Evolutionary conservation across 2,329 filamentous ascomycete genomes (phyloP), one percentile per base, ranked within the genome.

Genomic region (Hypoxylon sp.): DNA sequence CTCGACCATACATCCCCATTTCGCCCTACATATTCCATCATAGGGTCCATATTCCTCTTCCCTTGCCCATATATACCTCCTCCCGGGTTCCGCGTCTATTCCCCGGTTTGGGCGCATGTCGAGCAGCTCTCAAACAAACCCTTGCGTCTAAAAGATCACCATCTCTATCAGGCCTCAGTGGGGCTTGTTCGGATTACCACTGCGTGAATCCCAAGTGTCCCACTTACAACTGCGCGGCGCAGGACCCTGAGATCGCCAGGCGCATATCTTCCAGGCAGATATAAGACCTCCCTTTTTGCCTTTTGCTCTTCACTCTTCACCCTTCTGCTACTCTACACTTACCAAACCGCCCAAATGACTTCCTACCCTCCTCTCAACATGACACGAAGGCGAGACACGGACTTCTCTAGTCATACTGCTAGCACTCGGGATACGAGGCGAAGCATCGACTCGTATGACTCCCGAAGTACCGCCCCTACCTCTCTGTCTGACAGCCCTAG

Each of bases 391-490:
- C 75, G 80, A 67, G 75, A 77, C 64, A 76, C 73, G 64, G 70
- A 64, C 58, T 56, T 56, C 64, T 82, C 80, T 42, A 79, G 76
- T 65, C 78, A 79, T 72, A 78, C 78, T 57, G 78, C 81, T 64
- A 81, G 79, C 61, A 81, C 81, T 66, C 78, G 78, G 53, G 79
- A 79, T 66, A 84, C 82, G 13, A 79, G 78, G 57, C 78, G 78
- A 66, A 85, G 84, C 73, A 79, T 81, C 66, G 82, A 84, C 48
- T 84, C 83, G 17, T 83, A 83, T 67, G 79, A 80, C 55, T 85
- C 84, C 8, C 78, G 79, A 57, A 85, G 83, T 72, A 86, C 85
- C 27, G 81, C 83, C 11, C 82, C 82, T 6, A 85, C 83, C 1
- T 86, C 85, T 27, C 68, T 83, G 35, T 80, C 81, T 66, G 80